phyloP scores from a whole-genome alignment of 768 basidiomycete genomes.

The Termitomyces sp. region DNA sequence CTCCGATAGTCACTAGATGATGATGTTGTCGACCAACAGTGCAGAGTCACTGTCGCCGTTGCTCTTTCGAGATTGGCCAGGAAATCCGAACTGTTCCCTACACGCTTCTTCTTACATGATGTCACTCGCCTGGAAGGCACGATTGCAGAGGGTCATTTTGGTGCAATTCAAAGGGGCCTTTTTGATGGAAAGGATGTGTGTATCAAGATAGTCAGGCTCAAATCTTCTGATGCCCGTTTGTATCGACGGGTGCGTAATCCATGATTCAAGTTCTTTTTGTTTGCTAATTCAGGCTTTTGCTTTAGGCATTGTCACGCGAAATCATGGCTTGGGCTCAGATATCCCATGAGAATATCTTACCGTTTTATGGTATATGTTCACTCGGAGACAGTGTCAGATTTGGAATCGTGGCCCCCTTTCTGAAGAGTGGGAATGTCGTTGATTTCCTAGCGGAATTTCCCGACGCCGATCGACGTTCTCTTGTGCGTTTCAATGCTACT shows the following conservation, averaged over 20 bases:
- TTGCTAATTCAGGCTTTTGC: not conserved
- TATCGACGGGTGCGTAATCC: slow-evolving; percentile 2
- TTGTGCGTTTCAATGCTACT: not conserved
- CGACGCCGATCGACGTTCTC: not conserved
- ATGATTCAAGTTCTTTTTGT: not conserved
- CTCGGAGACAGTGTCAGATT: not conserved
- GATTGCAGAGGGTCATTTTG: slow-evolving; percentile 1
- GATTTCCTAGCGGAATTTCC: not conserved
- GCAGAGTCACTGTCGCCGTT: not conserved
- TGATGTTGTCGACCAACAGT: not conserved
- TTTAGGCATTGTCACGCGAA: slow-evolving; percentile 6
- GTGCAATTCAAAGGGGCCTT: not conserved
- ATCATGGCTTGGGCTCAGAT: slow-evolving; percentile 5
- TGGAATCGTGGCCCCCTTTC: slow-evolving; percentile 2
- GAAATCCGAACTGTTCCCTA: slow-evolving; percentile 3
- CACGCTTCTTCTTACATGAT: slow-evolving; percentile 1
- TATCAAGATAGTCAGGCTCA: not conserved
- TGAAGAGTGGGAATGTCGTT: slow-evolving; percentile 5
- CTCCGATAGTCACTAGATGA: not conserved
- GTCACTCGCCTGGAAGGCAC: not conserved
- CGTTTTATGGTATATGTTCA: not conserved
- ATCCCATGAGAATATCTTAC: slow-evolving; percentile 1
- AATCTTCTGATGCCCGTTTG: not conserved
- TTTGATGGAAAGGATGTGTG: not conserved
- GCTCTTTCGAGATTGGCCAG: slow-evolving; percentile 6